A percentile compares a stretch with the other conserved stretches of the same genome.
These are phyloP conservation scores for Hydnum rufescens DNA, from an alignment of 768 basidiomycete genomes.

Conservation along the genomic window DNA sequence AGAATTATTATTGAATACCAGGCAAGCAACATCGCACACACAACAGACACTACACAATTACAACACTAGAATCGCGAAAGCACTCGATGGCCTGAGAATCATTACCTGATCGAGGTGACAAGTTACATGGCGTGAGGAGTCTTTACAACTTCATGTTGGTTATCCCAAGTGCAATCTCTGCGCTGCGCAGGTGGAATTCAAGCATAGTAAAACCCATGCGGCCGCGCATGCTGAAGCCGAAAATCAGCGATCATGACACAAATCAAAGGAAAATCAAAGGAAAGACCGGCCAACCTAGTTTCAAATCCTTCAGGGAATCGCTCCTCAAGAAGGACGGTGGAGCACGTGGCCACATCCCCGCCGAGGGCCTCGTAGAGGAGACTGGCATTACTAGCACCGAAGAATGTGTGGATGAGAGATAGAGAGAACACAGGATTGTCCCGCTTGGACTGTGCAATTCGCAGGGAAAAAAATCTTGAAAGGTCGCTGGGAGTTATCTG, in stretches of 20 bases:
- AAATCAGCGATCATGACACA: not conserved
- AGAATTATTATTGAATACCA: no score
- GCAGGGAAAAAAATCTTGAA: constrained; percentile 34
- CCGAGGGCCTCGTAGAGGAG: constrained; percentile 49
- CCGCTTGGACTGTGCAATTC: constrained; percentile 34
- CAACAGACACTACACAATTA: no score
- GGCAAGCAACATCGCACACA: no score
- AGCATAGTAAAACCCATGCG: not conserved
- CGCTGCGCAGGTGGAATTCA: not conserved
- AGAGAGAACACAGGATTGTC: constrained; percentile 40
- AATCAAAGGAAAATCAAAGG: not conserved
- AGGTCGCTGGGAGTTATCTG: constrained; percentile 36
- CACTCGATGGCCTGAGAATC: no score
- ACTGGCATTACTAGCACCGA: constrained; percentile 36
- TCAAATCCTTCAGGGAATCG: constrained; percentile 56
- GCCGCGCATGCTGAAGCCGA: not conserved
- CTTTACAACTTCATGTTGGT: no score
- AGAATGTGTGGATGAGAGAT: constrained; percentile 31
- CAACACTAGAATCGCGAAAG: no score
- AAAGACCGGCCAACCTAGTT: constrained; percentile 18
- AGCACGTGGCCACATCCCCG: constrained; percentile 35
- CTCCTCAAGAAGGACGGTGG: constrained; percentile 42
- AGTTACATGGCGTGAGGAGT: no score
- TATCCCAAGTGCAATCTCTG: not conserved
- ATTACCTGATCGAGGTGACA: no score